Evolutionary conservation across 78 protist genomes (phyloP).

Genomic region (Isochrysis galbana): DNA sequence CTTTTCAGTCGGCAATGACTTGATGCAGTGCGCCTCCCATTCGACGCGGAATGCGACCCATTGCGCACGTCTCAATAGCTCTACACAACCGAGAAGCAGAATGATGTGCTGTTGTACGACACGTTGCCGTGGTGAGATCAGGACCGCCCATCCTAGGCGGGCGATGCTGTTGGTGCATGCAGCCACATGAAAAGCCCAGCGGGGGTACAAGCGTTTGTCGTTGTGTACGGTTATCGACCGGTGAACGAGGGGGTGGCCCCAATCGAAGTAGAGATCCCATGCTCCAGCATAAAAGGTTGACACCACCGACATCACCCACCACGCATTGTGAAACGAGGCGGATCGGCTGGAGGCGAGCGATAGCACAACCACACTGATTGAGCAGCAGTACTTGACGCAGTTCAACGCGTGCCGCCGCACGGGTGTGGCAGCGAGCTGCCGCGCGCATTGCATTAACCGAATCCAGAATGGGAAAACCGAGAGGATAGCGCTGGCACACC

Average conservation of each 20-base stretch:
- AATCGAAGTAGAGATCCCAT: not conserved
- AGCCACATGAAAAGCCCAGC: not conserved
- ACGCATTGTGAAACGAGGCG: no score
- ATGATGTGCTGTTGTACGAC: not conserved
- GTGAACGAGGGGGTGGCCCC: not conserved
- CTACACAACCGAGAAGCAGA: not conserved
- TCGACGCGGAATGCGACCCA: not conserved
- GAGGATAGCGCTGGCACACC: not conserved
- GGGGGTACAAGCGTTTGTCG: not conserved
- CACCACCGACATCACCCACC: not conserved
- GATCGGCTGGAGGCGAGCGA: not conserved
- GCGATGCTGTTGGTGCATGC: not conserved
- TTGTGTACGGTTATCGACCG: not conserved
- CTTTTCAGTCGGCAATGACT: no score
- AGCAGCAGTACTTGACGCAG: not conserved
- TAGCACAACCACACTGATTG: not conserved
- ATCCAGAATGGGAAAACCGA: not conserved
- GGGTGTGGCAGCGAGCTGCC: not conserved
- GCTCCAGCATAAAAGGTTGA: not conserved
- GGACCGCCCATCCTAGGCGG: not conserved
- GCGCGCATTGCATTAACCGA: not conserved
- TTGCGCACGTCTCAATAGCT: not conserved
- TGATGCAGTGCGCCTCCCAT: no score
- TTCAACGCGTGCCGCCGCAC: not conserved
- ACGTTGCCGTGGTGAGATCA: not conserved